Evolutionary conservation across 116 monocot species (phyloP).

Genomic region (Papilionanthe hybrid): DNA sequence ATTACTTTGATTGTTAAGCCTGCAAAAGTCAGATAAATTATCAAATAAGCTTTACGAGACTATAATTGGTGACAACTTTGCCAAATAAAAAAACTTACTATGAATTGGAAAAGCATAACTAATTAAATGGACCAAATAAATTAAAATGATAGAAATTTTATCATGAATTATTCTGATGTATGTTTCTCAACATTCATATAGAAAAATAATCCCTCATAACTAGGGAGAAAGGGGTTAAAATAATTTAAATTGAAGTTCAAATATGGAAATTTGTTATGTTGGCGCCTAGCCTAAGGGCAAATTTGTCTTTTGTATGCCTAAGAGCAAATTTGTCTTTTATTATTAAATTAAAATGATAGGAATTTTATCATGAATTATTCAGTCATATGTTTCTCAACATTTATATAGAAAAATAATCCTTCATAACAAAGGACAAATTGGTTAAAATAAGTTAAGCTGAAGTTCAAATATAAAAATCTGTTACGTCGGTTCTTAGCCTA

Average conservation of each 20-base stretch:
- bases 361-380: not conserved
- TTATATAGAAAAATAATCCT: not conserved
- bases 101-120: not conserved
- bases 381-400: not conserved
- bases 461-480: not conserved
- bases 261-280: not conserved
- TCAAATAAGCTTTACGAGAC: not conserved
- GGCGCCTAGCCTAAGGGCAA: no score
- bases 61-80: not conserved
- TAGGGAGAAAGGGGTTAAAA: not conserved
- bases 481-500: no score
- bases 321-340: no score
- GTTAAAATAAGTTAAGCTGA: not conserved
- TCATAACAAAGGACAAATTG: not conserved
- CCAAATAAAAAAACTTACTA: not conserved
- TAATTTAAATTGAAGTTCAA: not conserved
- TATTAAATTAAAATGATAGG: not conserved
- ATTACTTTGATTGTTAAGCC: constrained; percentile 7
- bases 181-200: not conserved
- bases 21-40: constrained; percentile 6
- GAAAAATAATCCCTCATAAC: not conserved
- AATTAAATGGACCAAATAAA: not conserved
- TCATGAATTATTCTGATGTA: not conserved
- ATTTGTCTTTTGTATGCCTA: no score
- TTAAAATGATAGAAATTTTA: not conserved